A percentile compares a stretch with the other conserved stretches of the same genome.
Conservation (phyloP, 2,329 filamentous ascomycete genomes). For the Tympanopsis confertula region DNA sequence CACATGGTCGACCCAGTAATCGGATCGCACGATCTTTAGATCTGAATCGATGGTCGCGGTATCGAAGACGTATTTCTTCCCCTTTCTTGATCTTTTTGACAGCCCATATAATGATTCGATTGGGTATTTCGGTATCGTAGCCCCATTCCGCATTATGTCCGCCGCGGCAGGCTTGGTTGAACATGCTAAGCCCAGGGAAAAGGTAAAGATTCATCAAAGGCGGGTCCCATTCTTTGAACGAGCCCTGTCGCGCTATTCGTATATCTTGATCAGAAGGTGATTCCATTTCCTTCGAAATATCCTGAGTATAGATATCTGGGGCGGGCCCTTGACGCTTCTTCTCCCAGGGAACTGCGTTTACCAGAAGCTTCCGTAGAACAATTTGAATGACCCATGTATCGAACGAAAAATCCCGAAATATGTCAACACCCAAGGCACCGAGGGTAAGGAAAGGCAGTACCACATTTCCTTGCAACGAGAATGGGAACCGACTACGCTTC, state of each 20-base stretch:
- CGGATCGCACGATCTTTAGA: no score
- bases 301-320: not conserved
- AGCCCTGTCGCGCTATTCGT: no score
- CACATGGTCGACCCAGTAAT: not conserved
- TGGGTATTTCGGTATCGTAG: not conserved
- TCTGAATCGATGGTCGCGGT: no score
- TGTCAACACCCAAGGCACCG: conserved; percentile 18
- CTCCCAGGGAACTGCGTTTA: conserved; percentile 17
- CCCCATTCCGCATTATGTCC: not conserved
- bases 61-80: not conserved
- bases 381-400: conserved; percentile 22
- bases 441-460: conserved; percentile 22
- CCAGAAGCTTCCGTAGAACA: conserved; percentile 16
- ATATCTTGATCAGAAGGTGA: no score
- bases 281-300: no score
- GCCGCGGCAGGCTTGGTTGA: not conserved
- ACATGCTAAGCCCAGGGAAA: not conserved
- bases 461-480: conserved; percentile 19
- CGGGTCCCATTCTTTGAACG: not conserved
- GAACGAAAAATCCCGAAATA: conserved; percentile 20
- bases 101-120: not conserved
- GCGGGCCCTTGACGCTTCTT: conserved; percentile 4
- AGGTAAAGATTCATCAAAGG: not conserved
- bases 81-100: not conserved
- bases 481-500: conserved; percentile 12